Percentiles rank a stretch among this genome's conserved stretches.
phyloP scores from a whole-genome alignment of 176 grass and related monocot species.

The Calamus simplicifolius region DNA sequence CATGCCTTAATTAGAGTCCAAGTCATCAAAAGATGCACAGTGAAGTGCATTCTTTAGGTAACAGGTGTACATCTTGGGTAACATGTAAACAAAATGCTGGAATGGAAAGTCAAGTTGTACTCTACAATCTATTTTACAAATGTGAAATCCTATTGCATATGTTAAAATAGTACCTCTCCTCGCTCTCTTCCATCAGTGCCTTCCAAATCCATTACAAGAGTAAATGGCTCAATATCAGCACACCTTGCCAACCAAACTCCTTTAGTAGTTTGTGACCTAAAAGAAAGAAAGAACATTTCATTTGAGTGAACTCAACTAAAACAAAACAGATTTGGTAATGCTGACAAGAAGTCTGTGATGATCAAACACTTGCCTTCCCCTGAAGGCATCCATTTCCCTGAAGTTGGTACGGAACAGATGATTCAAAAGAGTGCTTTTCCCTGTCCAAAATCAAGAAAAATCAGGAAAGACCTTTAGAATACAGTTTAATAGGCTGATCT shows the following conservation, averaged over 20 bases:
- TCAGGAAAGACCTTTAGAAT: too few species aligned
- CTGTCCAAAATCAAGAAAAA: conserved; percentile 21
- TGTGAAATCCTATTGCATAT: too few species aligned
- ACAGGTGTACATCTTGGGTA: too few species aligned
- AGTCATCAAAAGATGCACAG: too few species aligned
- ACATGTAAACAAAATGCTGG: too few species aligned
- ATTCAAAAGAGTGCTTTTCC: conserved; percentile 31
- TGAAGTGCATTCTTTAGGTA: too few species aligned
- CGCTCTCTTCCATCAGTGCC: conserved; percentile 34
- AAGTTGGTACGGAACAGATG: conserved; percentile 26
- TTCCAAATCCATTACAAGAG: conserved; percentile 35
- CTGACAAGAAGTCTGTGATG: background rate
- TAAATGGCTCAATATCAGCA: conserved; percentile 2
- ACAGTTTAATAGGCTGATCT: too few species aligned
- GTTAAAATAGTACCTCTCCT: conserved; percentile 12
- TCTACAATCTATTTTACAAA: too few species aligned
- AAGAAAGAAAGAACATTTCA: background rate
- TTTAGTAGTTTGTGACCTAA: conserved; percentile 29
- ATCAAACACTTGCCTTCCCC: conserved; percentile 19
- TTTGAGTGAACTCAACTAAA: too few species aligned
- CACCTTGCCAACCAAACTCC: conserved; percentile 33
- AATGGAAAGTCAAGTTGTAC: too few species aligned
- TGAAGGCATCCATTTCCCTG: conserved; percentile 18
- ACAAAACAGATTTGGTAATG: too few species aligned
- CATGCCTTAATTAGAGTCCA: too few species aligned